Conservation (phyloP, 306 rosid genomes). For the Dryas octopetala region DNA sequence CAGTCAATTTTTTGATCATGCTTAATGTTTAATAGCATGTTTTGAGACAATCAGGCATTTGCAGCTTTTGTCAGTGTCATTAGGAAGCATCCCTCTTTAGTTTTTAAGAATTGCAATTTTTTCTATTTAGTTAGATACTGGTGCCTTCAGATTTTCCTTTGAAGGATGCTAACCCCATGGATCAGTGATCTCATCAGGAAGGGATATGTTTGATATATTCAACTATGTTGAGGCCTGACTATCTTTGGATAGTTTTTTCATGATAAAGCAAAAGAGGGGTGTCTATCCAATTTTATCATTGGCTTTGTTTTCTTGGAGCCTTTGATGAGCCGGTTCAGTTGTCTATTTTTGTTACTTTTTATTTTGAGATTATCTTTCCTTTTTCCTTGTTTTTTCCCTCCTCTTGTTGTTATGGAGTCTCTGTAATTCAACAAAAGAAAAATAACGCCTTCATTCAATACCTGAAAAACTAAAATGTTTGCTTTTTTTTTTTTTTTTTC, state of each 20-base stretch:
- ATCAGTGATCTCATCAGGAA: not conserved
- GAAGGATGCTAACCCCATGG: not conserved
- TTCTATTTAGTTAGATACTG: not conserved
- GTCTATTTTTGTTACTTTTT: not conserved
- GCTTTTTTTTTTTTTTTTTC: slow-evolving; percentile 18
- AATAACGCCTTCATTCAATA: not conserved
- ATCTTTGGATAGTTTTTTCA: not conserved
- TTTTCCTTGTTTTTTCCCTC: slow-evolving; percentile 6
- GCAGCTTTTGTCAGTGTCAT: not conserved
- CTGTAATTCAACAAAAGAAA: not conserved
- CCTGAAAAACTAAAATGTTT: slow-evolving; percentile 7
- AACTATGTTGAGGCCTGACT: not conserved
- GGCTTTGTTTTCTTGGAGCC: not conserved
- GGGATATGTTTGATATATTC: not conserved
- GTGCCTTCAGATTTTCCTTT: not conserved
- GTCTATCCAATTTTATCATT: not conserved
- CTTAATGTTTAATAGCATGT: not conserved
- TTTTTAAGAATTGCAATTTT: not conserved
- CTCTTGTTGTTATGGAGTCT: slow-evolving; percentile 10
- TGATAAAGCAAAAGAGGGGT: not conserved
- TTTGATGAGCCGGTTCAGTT: not conserved
- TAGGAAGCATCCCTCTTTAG: not conserved
- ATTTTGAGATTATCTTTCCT: not conserved
- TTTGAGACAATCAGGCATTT: not conserved
- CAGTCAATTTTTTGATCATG: not conserved